Base-by-base conservation (phyloP, 2,329 filamentous ascomycete genomes). In the Sporothrix protearum region DNA sequence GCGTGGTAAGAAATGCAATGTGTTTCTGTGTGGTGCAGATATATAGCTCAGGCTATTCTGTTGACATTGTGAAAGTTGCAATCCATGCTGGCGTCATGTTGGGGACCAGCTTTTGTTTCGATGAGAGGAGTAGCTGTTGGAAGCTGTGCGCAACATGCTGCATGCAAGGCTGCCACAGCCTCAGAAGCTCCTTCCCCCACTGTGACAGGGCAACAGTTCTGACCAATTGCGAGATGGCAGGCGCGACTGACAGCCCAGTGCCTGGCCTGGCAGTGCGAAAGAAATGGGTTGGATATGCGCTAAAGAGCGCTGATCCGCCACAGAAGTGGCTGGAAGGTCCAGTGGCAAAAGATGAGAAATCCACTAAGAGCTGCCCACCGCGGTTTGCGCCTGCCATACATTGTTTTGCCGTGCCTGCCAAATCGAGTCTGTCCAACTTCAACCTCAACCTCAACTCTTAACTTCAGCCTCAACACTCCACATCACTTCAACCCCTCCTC, bases 321-420 rank as follows among this genome's bases (percentile, higher is more conserved):
- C 73, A 71, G 74, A 75, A 75, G 67, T 71, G 69, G 73, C 73
- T 73, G 66, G 73, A 75, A 72, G n/a, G 22, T 36, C 28, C 55
- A 47, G 72, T 74, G 74, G 74, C 75, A 72, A 75, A 75, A 71
- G 66, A 53, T 51, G 57, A 71, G 55, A 71, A 71, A 70, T 70
- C 42, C 53, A 45, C 61, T 55, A 42, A 71, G 64, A 69, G 53
- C 67, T 51, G 57, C 9, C n/a, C 19, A 5, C 33, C 22, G 53
- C 22, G 14, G 10, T 8, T 45, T 51, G 45, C 45, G 14, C 30
- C 30, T n/a, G 16, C 19, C 30, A 19, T n/a, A n/a, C 28, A 64
- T 42, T 45, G 36, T 49, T 71, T 71, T 67, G 22, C 47, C 12
- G 36, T 28, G 33, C 59, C 59, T 22, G 36, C 49, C 25, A 67